phyloP scores from a whole-genome alignment of 2,329 filamentous ascomycete genomes.

The Cytospora piceae region DNA sequence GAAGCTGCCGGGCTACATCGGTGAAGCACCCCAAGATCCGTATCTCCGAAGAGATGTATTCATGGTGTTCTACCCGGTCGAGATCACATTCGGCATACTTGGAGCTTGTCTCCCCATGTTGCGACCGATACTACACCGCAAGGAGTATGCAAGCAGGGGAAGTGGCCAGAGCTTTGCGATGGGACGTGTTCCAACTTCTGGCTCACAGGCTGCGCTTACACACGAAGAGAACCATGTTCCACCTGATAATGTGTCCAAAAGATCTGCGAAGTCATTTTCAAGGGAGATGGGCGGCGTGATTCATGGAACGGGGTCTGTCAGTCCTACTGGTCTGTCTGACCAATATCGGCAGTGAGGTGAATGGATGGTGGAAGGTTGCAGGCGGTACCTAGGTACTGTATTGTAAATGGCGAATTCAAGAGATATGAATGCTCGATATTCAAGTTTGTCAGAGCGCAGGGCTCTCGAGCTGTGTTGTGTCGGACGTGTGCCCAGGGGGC shows the following conservation, averaged over 20 bases:
- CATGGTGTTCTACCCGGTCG: slow-evolving; percentile 11
- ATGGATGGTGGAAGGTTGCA: background rate
- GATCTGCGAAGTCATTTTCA: background rate
- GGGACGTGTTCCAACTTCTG: slow-evolving; percentile 8
- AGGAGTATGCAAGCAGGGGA: slow-evolving; percentile 21
- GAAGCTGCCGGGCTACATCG: slow-evolving; percentile 20
- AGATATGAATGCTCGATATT: no score
- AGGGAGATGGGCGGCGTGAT: background rate
- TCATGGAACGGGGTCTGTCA: background rate
- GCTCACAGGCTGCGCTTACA: slow-evolving; percentile 16
- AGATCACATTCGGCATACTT: slow-evolving; percentile 23
- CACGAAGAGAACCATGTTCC: background rate
- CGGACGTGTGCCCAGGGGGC: background rate
- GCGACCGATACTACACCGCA: slow-evolving; percentile 22
- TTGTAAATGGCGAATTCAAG: no score
- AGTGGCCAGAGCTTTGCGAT: slow-evolving; percentile 18
- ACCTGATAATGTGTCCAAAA: background rate
- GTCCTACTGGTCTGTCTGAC: background rate
- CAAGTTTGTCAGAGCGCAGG: no score
- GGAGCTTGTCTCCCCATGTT: slow-evolving; percentile 25
- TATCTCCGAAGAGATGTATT: slow-evolving; percentile 22
- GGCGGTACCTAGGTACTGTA: no score
- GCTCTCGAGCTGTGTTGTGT: no score
- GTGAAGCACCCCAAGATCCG: background rate
- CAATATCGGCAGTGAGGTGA: background rate